Conservation (phyloP, 208 protist genomes). For the Wallacemonas sp. region DNA sequence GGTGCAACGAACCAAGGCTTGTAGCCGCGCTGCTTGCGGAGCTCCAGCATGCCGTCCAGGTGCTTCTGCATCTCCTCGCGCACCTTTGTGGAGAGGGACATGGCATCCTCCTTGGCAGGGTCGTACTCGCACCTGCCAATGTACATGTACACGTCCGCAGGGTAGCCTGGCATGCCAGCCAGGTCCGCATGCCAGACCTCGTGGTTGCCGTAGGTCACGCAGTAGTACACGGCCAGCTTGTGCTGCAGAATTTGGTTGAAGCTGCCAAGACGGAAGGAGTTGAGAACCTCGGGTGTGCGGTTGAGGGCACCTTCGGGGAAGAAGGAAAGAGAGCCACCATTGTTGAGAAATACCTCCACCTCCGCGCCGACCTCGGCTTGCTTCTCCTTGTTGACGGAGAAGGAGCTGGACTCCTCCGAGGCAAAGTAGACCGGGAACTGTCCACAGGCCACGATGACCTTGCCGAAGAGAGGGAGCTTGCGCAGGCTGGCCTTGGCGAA, state of each 20-base stretch:
- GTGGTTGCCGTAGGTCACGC: conserved; percentile 77
- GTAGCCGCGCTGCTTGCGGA: conserved; percentile 40
- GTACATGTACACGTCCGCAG: conserved; percentile 79
- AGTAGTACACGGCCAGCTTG: conserved; percentile 71
- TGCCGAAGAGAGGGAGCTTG: conserved; percentile 76
- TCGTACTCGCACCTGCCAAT: conserved; percentile 82
- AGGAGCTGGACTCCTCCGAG: conserved; percentile 46
- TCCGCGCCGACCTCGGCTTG: conserved; percentile 64
- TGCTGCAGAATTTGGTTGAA: conserved; percentile 73
- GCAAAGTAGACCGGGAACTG: conserved; percentile 89
- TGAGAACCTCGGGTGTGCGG: conserved; percentile 72
- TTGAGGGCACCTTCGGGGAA: conserved; percentile 89
- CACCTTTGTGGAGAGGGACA: conserved; percentile 44
- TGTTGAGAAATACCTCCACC: conserved; percentile 58
- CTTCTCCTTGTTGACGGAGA: conserved; percentile 81
- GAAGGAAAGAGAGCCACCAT: conserved; percentile 72
- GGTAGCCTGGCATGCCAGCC: conserved; percentile 66
- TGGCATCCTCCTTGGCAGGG: conserved; percentile 35
- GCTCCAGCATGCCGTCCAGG: conserved; percentile 50
- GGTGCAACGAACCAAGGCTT: conserved; percentile 40
- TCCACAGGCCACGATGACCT: conserved; percentile 63
- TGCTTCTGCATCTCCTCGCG: conserved; percentile 78
- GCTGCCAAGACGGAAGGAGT: conserved; percentile 82
- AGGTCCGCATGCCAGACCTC: conserved; percentile 72
- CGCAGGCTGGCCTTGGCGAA: conserved; percentile 75